phyloP scores from a whole-genome alignment of 768 basidiomycete species.

The Phanerochaete carnosa region DNA sequence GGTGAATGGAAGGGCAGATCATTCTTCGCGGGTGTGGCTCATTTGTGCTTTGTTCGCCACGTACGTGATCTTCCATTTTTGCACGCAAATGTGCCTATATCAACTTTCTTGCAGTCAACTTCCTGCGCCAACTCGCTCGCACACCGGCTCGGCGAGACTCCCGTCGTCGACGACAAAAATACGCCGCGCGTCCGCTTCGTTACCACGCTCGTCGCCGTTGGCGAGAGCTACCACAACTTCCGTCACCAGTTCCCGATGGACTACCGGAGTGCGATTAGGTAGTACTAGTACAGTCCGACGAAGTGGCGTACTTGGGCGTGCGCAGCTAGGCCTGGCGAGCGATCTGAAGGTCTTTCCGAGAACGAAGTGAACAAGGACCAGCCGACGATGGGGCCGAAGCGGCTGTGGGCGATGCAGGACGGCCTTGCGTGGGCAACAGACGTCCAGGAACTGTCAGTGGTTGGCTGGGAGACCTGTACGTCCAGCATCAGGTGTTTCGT shows the following conservation, averaged over 20 bases:
- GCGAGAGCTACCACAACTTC: slow-evolving; percentile 98
- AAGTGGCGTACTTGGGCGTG: slow-evolving; percentile 85
- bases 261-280: slow-evolving; percentile 93
- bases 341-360: slow-evolving; percentile 69
- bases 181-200: slow-evolving; percentile 87
- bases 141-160: slow-evolving; percentile 91
- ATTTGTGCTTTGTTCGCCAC: slow-evolving; percentile 86
- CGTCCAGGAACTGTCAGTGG: slow-evolving; percentile 64
- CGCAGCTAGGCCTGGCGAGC: slow-evolving; percentile 54
- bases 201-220: slow-evolving; percentile 87
- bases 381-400: slow-evolving; percentile 92
- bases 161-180: slow-evolving; percentile 95
- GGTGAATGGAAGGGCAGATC: slow-evolving; percentile 85
- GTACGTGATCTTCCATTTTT: slow-evolving; percentile 40
- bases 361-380: slow-evolving; percentile 84
- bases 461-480: slow-evolving; percentile 90
- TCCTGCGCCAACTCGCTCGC: slow-evolving; percentile 97
- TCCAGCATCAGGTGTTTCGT: slow-evolving; percentile 18
- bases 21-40: slow-evolving; percentile 76
- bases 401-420: slow-evolving; percentile 75
- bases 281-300: slow-evolving; percentile 91
- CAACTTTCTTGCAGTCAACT: slow-evolving; percentile 59
- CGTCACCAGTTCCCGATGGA: slow-evolving; percentile 98
- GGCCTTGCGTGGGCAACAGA: slow-evolving; percentile 77
- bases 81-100: slow-evolving; percentile 2